phyloP scores from a whole-genome alignment of 176 grass and related monocot species.

The Cenchrus fungigraminus region DNA sequence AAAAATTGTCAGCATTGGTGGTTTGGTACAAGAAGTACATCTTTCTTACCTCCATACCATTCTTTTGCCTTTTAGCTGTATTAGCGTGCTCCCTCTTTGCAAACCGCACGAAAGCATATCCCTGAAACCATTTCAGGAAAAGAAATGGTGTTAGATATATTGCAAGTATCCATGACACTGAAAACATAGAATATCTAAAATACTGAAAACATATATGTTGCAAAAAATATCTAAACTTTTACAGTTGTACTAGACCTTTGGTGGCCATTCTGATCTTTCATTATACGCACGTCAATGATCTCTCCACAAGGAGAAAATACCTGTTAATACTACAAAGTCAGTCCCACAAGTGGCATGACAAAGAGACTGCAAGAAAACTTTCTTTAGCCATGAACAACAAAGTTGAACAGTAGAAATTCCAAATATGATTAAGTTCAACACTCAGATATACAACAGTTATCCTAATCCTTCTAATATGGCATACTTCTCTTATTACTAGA shows the following conservation, averaged over 20 bases:
- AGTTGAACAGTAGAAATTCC: background rate
- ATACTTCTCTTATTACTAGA: conserved; percentile 21
- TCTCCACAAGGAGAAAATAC: conserved; percentile 81
- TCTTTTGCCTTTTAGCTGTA: conserved; percentile 62
- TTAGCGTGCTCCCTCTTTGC: conserved; percentile 62
- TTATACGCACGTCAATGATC: conserved; percentile 68
- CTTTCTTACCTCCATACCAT: conserved; percentile 62
- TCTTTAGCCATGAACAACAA: background rate
- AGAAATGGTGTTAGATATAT: background rate
- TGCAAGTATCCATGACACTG: background rate
- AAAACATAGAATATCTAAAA: background rate
- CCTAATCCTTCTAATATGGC: background rate
- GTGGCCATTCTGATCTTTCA: conserved; percentile 67
- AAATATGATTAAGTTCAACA: conserved; percentile 19
- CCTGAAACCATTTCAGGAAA: conserved; percentile 54
- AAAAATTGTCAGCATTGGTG: conserved; percentile 21
- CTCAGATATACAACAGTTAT: conserved; percentile 14
- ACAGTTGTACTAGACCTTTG: conserved; percentile 64
- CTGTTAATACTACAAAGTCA: conserved; percentile 48
- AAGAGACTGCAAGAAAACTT: conserved; percentile 8
- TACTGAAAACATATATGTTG: conserved; percentile 25
- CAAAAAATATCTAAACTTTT: conserved; percentile 1
- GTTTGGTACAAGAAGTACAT: conserved; percentile 20
- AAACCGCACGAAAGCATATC: conserved; percentile 86
- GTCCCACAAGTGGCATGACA: background rate